Evolutionary conservation across 2,329 filamentous ascomycete genomes (phyloP).

Genomic region (Claviceps spartinae): DNA sequence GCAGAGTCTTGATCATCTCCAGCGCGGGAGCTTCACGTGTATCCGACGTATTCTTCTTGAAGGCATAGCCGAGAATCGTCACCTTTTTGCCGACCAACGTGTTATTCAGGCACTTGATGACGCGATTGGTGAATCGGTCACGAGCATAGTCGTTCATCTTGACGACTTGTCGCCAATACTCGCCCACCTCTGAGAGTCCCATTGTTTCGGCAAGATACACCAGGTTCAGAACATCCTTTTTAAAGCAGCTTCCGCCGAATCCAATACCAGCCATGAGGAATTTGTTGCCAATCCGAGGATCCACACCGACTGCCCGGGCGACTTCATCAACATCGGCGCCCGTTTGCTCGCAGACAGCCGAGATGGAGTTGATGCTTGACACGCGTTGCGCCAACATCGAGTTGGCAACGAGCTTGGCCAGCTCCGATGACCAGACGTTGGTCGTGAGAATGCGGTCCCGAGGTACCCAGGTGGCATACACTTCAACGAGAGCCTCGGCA

Average conservation of each 20-base stretch:
- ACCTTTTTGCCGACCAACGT: conserved; percentile 59
- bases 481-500: conserved; percentile 45
- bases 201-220: conserved; percentile 61
- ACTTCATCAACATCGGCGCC: conserved; percentile 67
- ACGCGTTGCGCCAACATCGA: conserved; percentile 71
- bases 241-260: conserved; percentile 71
- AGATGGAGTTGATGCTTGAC: conserved; percentile 68
- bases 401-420: conserved; percentile 68
- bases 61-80: conserved; percentile 60
- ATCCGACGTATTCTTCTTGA: conserved; percentile 69
- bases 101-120: conserved; percentile 54
- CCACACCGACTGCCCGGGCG: conserved; percentile 51
- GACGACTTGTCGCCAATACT: conserved; percentile 63
- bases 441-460: conserved; percentile 53
- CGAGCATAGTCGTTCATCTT: conserved; percentile 66
- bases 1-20: conserved; percentile 50
- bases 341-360: conserved; percentile 64
- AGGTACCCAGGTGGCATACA: conserved; percentile 63
- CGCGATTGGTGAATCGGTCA: conserved; percentile 50
- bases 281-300: conserved; percentile 57
- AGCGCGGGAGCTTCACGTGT: conserved; percentile 58
- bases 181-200: conserved; percentile 55
- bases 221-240: conserved; percentile 64
- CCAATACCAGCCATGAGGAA: conserved; percentile 65
- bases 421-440: conserved; percentile 65